Percentiles rank a stretch among this genome's conserved stretches.
Evolutionary conservation across 202 grass and related monocot genomes (phyloP).

Genomic region (Carex arenaria): DNA sequence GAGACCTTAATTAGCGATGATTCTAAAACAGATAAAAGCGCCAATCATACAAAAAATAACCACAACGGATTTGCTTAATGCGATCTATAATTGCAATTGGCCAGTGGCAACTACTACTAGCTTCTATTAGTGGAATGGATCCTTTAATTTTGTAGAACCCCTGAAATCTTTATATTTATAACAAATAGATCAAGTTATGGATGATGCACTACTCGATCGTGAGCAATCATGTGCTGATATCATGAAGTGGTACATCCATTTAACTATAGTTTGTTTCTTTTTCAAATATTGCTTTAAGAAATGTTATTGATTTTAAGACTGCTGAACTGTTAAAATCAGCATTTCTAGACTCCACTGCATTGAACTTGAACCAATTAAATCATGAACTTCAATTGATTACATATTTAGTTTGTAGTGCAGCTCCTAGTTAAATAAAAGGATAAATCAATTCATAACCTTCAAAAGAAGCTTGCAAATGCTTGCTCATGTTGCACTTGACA

Average conservation of each 20-base stretch:
- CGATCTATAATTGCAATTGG: neutral
- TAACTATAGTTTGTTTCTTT: neutral
- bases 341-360: neutral
- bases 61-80: neutral
- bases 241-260: neutral
- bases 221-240: neutral
- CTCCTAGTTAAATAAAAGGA: neutral
- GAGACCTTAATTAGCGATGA: neutral
- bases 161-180: neutral
- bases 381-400: neutral
- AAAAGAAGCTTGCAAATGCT: neutral
- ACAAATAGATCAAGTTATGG: neutral
- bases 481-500: neutral
- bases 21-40: neutral
- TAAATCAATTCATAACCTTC: neutral
- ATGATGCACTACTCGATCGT: neutral
- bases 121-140: neutral
- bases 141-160: neutral
- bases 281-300: neutral
- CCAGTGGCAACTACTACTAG: neutral
- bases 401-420: neutral
- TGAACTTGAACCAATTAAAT: neutral
- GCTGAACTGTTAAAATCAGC: neutral
- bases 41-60: neutral
- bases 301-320: neutral